These are phyloP conservation scores for Ulvella scutata DNA, from an alignment of 139 green algal species.

Conservation along the genomic window DNA sequence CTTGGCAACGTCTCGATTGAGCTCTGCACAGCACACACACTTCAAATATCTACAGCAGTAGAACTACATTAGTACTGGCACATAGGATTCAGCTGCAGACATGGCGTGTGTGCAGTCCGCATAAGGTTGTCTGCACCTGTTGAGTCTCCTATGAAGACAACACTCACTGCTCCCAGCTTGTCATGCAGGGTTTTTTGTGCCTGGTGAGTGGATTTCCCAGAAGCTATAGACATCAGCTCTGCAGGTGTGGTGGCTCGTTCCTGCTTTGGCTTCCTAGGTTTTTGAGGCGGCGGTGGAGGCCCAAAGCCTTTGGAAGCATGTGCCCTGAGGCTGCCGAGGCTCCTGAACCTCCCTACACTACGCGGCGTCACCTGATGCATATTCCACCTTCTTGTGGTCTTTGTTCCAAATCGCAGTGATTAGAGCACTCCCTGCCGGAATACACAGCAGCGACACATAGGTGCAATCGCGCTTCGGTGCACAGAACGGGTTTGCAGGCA, in stretches of 20 bases:
- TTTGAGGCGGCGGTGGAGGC: background rate
- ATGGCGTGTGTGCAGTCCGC: background rate
- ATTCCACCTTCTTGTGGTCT: no score
- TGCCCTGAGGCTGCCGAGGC: no score
- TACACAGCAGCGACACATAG: no score
- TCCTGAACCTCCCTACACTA: no score
- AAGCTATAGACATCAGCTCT: background rate
- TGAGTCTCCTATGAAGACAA: background rate
- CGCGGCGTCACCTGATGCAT: no score
- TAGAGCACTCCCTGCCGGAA: no score
- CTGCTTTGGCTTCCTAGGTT: background rate
- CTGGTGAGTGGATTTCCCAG: background rate
- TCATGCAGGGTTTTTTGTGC: background rate
- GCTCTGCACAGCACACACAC: background rate
- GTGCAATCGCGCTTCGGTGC: no score
- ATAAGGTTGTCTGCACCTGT: background rate
- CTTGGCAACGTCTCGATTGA: background rate
- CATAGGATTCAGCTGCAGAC: background rate
- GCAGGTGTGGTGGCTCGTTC: background rate
- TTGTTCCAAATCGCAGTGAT: no score
- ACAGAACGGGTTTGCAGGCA: no score
- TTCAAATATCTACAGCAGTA: background rate
- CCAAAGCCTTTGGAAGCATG: background rate
- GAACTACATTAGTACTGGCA: background rate
- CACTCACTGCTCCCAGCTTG: background rate